These are phyloP conservation scores for Pichia kluyveri DNA, from an alignment of 805 yeast species.

Conservation along the genomic window DNA sequence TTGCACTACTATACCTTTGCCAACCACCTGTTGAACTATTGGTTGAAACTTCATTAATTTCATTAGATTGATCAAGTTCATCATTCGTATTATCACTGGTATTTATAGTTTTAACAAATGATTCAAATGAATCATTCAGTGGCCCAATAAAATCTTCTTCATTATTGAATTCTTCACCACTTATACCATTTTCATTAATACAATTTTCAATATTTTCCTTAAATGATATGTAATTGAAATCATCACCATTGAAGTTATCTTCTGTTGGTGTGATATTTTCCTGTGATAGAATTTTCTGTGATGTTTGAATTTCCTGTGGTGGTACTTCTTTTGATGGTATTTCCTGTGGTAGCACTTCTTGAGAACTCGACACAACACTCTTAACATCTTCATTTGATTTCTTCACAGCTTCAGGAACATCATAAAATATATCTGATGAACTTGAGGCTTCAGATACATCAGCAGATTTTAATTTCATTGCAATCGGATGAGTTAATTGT, in stretches of 20 bases:
- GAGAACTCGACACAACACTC: not conserved
- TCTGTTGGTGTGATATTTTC: too few relatives aligned
- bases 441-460: constrained; percentile 4
- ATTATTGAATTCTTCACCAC: not conserved
- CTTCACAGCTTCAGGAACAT: constrained; percentile 1
- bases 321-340: too few relatives aligned
- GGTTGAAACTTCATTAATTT: not conserved
- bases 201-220: not conserved
- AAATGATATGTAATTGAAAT: not conserved
- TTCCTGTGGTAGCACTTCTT: too few relatives aligned
- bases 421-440: constrained; percentile 5
- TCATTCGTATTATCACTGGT: not conserved
- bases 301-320: too few relatives aligned
- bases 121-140: not conserved
- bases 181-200: not conserved
- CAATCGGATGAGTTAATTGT: not conserved
- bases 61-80: not conserved
- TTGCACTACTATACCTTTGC: constrained; percentile 5
- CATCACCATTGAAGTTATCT: not conserved
- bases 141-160: constrained; percentile 4
- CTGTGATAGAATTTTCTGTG: too few relatives aligned
- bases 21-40: not conserved
- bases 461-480: not conserved
- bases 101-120: not conserved
- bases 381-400: too few relatives aligned